These are phyloP conservation scores for Austroboletus eburneus DNA, from an alignment of 768 basidiomycete genomes.

Conservation along the genomic window DNA sequence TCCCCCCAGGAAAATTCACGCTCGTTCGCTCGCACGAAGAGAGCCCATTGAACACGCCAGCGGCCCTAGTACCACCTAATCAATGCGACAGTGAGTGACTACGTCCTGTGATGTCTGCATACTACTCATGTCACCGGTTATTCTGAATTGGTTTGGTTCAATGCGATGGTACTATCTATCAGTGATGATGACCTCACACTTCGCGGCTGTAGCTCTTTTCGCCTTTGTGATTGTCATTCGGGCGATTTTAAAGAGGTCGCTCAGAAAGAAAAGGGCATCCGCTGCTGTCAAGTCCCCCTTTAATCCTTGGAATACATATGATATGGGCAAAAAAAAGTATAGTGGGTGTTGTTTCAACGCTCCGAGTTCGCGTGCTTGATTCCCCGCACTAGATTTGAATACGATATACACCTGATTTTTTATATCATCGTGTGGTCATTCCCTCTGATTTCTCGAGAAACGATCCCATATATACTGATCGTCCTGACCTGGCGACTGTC, in stretches of 20 bases:
- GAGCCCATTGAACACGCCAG: too few relatives aligned
- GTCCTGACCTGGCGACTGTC: slow-evolving; percentile 3
- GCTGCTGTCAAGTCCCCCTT: background rate
- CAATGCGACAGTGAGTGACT: too few relatives aligned
- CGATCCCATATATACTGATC: slow-evolving; percentile 13
- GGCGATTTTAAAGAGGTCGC: background rate
- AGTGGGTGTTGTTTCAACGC: background rate
- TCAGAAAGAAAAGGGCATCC: background rate
- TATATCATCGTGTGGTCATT: slow-evolving; percentile 7
- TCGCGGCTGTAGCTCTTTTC: background rate
- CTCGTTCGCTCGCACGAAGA: too few relatives aligned
- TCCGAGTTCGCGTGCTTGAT: background rate
- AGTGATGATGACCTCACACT: background rate
- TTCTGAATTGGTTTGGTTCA: too few relatives aligned
- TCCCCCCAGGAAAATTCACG: too few relatives aligned
- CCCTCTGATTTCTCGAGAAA: slow-evolving; percentile 5
- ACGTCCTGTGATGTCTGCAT: too few relatives aligned
- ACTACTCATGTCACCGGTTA: too few relatives aligned
- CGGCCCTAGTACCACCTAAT: too few relatives aligned
- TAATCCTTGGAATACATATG: background rate
- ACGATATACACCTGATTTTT: background rate
- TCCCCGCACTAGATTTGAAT: background rate
- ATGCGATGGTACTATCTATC: too few relatives aligned
- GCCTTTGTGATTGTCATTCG: background rate
- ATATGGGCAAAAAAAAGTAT: background rate